Evolutionary conservation across 2,329 filamentous ascomycete species (phyloP).

Genomic region (Tolypocladium inflatum): DNA sequence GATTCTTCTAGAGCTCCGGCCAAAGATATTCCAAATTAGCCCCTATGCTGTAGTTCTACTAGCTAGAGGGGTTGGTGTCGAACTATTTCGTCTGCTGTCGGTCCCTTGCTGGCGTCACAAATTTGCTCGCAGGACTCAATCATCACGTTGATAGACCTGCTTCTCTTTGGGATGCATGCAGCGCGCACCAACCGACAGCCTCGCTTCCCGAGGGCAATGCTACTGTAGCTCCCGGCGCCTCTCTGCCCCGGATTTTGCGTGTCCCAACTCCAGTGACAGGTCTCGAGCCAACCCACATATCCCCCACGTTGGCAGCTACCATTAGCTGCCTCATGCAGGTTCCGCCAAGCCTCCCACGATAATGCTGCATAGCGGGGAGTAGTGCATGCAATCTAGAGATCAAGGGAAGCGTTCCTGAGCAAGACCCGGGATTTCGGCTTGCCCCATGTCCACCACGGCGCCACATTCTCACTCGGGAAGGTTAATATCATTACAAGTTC

Average conservation of each 20-base stretch:
- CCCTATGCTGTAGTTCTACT: not conserved
- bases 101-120: not conserved
- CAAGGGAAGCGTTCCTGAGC: not conserved
- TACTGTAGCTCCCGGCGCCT: not conserved
- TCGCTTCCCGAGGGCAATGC: not conserved
- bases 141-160: no score
- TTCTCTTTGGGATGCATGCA: not conserved
- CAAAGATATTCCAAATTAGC: not conserved
- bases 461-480: not conserved
- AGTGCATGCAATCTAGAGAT: not conserved
- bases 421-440: not conserved
- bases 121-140: no score
- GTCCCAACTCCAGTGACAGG: not conserved
- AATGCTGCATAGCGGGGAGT: not conserved
- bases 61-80: not conserved
- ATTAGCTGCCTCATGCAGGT: not conserved
- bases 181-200: not conserved
- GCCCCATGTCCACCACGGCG: not conserved
- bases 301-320: not conserved
- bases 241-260: not conserved
- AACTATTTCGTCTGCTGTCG: not conserved
- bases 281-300: not conserved
- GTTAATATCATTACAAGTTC: not conserved
- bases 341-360: not conserved
- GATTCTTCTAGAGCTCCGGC: not conserved